Percentiles rank a stretch among this genome's conserved stretches.
Evolutionary conservation across 306 rosid species (phyloP).

Genomic region (Cicer arietinum): DNA sequence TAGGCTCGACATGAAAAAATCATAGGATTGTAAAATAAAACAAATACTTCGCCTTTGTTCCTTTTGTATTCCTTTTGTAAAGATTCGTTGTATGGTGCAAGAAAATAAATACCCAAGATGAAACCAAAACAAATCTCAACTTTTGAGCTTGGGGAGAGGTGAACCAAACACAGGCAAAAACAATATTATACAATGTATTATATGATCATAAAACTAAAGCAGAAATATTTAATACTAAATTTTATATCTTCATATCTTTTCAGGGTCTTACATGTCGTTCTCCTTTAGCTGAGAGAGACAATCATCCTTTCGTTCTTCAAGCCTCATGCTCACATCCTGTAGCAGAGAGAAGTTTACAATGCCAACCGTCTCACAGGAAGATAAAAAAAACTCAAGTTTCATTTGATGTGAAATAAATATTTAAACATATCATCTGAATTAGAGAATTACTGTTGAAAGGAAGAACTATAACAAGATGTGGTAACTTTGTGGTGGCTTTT

Average conservation of each 20-base stretch:
- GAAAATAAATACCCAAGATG: neutral
- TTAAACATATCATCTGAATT: slow-evolving; percentile 3
- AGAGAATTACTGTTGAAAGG: slow-evolving; percentile 26
- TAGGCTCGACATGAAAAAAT: slow-evolving; percentile 15
- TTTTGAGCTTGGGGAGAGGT: neutral
- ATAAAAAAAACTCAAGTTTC: slow-evolving; percentile 8
- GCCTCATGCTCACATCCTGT: slow-evolving; percentile 89
- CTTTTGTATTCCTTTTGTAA: neutral
- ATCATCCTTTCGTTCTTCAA: slow-evolving; percentile 96
- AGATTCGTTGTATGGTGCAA: slow-evolving; percentile 1
- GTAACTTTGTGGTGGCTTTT: slow-evolving; percentile 15
- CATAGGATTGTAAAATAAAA: slow-evolving; percentile 17
- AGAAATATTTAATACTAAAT: neutral
- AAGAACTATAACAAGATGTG: slow-evolving; percentile 4
- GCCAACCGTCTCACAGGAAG: slow-evolving; percentile 6
- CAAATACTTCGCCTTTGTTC: neutral
- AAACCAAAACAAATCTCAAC: slow-evolving; percentile 5
- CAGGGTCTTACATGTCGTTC: slow-evolving; percentile 85
- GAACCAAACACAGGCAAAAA: slow-evolving; percentile 22
- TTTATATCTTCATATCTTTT: slow-evolving; percentile 29
- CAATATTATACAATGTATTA: slow-evolving; percentile 1
- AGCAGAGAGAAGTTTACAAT: slow-evolving; percentile 43
- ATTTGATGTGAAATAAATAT: slow-evolving; percentile 15
- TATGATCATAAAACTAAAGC: neutral
- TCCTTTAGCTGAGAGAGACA: slow-evolving; percentile 89